These are phyloP conservation scores for Erythrobasidium hasegawianum DNA, from an alignment of 1,284 basidiomycete species.

Conservation along the genomic window DNA sequence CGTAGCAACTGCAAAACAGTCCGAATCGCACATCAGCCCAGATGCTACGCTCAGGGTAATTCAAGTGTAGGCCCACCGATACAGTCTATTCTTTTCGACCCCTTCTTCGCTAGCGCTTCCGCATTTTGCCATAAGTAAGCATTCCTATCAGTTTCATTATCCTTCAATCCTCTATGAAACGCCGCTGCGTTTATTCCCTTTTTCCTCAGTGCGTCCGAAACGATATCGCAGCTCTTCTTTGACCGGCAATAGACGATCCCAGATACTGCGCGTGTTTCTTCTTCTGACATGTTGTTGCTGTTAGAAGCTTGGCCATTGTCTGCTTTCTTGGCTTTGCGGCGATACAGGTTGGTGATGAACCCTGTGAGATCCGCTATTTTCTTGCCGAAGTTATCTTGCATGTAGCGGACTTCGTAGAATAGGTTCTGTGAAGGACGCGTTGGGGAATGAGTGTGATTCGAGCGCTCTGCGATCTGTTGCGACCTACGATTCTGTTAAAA, in stretches of 20 bases:
- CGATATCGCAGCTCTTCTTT: conserved; percentile 62
- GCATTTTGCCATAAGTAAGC: conserved; percentile 59
- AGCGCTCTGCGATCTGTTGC: background rate
- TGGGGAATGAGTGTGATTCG: background rate
- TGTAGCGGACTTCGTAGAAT: conserved; percentile 66
- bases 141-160: conserved; percentile 58
- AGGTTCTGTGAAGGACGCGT: conserved; percentile 55
- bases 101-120: conserved; percentile 56
- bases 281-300: conserved; percentile 4
- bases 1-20: conserved; percentile 57
- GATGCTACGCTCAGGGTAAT: too few relatives aligned
- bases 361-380: conserved; percentile 63
- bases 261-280: conserved; percentile 52
- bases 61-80: conserved; percentile 53
- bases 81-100: conserved; percentile 47
- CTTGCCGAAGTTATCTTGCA: conserved; percentile 49
- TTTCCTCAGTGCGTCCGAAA: conserved; percentile 60
- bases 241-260: conserved; percentile 77
- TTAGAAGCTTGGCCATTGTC: too few relatives aligned
- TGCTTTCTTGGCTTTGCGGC: background rate
- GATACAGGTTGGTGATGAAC: conserved; percentile 62
- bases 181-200: conserved; percentile 66
- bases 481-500: conserved; percentile 30
- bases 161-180: conserved; percentile 66
- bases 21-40: conserved; percentile 48